Evolutionary conservation across 495 filamentous ascomycete genomes (phyloP).

Genomic region (Jackrogersella multiformis): DNA sequence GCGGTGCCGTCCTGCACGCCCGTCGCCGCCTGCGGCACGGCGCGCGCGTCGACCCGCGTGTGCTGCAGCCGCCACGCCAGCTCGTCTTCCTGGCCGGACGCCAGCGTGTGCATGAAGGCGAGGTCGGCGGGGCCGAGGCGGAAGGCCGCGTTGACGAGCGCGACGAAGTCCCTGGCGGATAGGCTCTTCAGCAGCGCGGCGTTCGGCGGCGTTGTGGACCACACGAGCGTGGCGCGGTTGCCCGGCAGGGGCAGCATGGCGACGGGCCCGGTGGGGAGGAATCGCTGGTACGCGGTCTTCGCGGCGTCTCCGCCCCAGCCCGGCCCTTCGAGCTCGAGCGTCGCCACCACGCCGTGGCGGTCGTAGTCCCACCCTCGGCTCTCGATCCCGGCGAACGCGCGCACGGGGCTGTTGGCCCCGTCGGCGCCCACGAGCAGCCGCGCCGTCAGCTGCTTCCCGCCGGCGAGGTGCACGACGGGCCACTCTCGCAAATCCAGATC

Average conservation of each 20-base stretch:
- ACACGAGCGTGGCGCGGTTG: conserved; percentile 84
- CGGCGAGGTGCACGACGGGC: conserved; percentile 79
- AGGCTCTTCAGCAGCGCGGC: conserved; percentile 84
- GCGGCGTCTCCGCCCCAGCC: conserved; percentile 62
- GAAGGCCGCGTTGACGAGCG: conserved; percentile 95
- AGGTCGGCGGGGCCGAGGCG: conserved; percentile 81
- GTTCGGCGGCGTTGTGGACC: conserved; percentile 84
- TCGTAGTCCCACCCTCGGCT: conserved; percentile 93
- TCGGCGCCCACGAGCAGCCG: conserved; percentile 92
- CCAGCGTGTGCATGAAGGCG: conserved; percentile 74
- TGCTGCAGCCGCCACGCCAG: conserved; percentile 82
- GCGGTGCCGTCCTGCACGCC: conserved; percentile 81
- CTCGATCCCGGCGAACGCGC: conserved; percentile 85
- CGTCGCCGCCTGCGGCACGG: conserved; percentile 62
- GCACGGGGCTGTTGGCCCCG: conserved; percentile 92
- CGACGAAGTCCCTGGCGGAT: conserved; percentile 73
- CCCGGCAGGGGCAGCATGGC: conserved; percentile 90
- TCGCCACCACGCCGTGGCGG: conserved; percentile 90
- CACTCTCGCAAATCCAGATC: conserved; percentile 82
- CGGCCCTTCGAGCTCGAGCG: conserved; percentile 71
- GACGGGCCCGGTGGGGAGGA: conserved; percentile 90
- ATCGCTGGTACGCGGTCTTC: conserved; percentile 91
- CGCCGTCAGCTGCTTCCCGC: conserved; percentile 71
- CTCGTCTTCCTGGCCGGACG: conserved; percentile 73
- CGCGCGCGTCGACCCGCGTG: conserved; percentile 59